These are phyloP conservation scores for Phytophthora kernoviae DNA, from an alignment of 352 stramenopile genomes.

Conservation along the genomic window DNA sequence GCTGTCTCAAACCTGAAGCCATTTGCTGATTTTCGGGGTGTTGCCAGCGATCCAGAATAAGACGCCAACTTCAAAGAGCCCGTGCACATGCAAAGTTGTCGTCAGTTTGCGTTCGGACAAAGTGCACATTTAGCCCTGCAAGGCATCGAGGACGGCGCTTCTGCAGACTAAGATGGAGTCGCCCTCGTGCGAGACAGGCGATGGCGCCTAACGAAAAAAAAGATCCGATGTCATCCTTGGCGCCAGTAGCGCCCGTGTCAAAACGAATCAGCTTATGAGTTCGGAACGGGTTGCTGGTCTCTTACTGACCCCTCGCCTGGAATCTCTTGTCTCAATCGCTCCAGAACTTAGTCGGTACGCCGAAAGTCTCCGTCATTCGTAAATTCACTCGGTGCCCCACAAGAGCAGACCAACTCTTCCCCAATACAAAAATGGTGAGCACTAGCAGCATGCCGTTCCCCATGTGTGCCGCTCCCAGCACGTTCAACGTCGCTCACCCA, in stretches of 20 bases:
- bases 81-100: conserved; percentile 31
- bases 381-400: conserved; percentile 15
- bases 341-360: too few species aligned
- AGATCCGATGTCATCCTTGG: conserved; percentile 28
- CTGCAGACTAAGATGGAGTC: conserved; percentile 41
- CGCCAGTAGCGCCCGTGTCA: conserved; percentile 22
- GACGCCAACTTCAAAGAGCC: conserved; percentile 27
- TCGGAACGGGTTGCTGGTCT: conserved; percentile 8
- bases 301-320: conserved; percentile 5
- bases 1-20: conserved; percentile 14
- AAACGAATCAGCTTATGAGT: conserved; percentile 21
- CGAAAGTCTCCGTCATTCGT: conserved; percentile 24
- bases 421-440: conserved; percentile 14
- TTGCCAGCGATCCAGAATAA: not conserved
- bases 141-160: conserved; percentile 12
- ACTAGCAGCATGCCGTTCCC: conserved; percentile 25
- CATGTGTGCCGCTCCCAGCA: conserved; percentile 11
- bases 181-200: conserved; percentile 34
- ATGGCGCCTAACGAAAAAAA: conserved; percentile 21
- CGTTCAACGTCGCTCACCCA: conserved; percentile 27
- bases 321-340: not conserved
- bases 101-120: conserved; percentile 12
- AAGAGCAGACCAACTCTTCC: too few species aligned
- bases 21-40: conserved; percentile 16
- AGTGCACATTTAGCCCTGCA: conserved; percentile 1